Evolutionary conservation across 352 stramenopile species (phyloP).

Genomic region (Globisporangium heterothallicum): DNA sequence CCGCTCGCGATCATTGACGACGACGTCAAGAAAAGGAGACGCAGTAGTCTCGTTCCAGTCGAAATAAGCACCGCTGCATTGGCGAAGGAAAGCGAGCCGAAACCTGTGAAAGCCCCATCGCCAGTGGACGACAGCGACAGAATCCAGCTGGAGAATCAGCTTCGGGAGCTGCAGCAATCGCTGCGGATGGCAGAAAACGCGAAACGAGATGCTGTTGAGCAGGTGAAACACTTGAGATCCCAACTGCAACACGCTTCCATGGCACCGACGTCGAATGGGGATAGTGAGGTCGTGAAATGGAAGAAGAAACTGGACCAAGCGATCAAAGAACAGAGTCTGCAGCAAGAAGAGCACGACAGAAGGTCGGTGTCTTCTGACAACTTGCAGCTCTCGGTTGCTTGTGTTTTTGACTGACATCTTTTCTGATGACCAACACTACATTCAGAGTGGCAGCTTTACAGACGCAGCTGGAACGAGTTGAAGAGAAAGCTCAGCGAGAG

Average conservation of each 20-base stretch:
- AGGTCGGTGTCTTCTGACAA: conserved; percentile 24
- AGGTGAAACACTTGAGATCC: conserved; percentile 32
- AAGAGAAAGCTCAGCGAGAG: conserved; percentile 22
- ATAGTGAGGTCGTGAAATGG: conserved; percentile 38
- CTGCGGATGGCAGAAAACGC: conserved; percentile 23
- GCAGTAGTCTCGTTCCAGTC: conserved; percentile 5
- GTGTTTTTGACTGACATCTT: neutral
- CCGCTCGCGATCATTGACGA: conserved; percentile 2
- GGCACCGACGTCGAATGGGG: conserved; percentile 11
- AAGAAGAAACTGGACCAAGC: conserved; percentile 52
- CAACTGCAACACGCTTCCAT: conserved; percentile 37
- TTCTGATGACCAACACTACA: neutral
- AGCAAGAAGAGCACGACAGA: conserved; percentile 35
- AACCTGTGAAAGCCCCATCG: neutral
- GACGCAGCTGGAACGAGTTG: conserved; percentile 18
- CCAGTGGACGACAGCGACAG: conserved; percentile 10
- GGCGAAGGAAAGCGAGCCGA: neutral
- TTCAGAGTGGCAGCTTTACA: conserved; percentile 26
- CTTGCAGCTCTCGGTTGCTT: no score
- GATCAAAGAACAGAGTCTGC: conserved; percentile 34
- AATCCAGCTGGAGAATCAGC: conserved; percentile 10
- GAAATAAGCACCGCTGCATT: neutral
- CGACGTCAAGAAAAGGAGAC: neutral
- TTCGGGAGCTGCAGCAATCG: conserved; percentile 22
- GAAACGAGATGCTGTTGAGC: conserved; percentile 47